Evolutionary conservation across 169 alveolate genomes (phyloP).

Genomic region (Toxoplasma gondii): DNA sequence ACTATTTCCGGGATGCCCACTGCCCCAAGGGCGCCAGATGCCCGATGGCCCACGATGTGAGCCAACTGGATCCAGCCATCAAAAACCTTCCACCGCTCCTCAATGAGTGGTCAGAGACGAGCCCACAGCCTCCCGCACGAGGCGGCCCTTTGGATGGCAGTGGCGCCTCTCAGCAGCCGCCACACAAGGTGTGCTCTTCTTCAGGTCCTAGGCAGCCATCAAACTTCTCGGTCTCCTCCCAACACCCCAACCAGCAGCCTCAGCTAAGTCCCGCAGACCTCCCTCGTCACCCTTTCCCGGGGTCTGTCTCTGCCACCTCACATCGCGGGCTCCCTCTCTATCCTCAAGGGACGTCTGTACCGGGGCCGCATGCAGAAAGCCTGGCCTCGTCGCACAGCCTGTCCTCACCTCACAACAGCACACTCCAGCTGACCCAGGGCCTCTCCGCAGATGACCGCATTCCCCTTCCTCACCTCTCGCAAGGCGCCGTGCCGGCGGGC

Average conservation of each 20-base stretch:
- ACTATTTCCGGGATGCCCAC: conserved; percentile 1
- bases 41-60: conserved; percentile 13
- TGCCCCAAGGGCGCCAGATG: neutral
- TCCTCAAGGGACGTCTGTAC: neutral
- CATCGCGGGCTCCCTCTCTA: neutral
- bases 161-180: neutral
- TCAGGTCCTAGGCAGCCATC: neutral
- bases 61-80: neutral
- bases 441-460: neutral
- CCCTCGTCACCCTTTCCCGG: neutral
- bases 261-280: neutral
- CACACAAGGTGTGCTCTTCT: neutral
- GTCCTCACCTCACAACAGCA: neutral
- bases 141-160: neutral
- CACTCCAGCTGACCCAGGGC: neutral
- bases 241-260: neutral
- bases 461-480: neutral
- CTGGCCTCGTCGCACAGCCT: neutral
- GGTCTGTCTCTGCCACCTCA: neutral
- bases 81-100: neutral
- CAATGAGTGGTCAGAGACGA: neutral
- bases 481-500: neutral
- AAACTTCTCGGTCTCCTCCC: neutral
- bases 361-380: neutral
- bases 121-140: neutral